These are phyloP conservation scores for Anisodus acutangulus DNA, from an alignment of 257 asterid species.

Conservation along the genomic window DNA sequence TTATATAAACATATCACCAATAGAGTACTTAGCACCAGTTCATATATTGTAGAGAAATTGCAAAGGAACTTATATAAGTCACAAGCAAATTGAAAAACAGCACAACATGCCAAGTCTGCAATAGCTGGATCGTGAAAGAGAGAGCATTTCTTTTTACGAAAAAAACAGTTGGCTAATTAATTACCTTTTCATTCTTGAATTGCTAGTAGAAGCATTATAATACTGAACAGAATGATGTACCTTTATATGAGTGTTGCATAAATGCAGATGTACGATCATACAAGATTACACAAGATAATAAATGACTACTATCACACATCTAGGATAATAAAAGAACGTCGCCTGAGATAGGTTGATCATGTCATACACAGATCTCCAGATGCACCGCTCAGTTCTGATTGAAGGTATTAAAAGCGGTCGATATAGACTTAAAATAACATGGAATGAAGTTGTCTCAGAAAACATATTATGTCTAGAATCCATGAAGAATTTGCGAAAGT, in stretches of 20 bases:
- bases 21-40: neutral
- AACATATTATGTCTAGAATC: neutral
- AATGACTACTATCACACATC: conserved; percentile 13
- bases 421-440: neutral
- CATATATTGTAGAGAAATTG: neutral
- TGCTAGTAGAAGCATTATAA: neutral
- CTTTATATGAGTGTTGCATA: neutral
- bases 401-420: neutral
- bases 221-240: neutral
- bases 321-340: neutral
- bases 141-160: neutral
- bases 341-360: neutral
- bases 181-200: neutral
- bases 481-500: neutral
- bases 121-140: neutral
- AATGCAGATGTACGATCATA: neutral
- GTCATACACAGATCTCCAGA: neutral
- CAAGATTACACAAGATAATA: neutral
- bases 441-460: neutral
- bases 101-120: neutral
- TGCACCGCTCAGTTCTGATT: neutral
- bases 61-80: neutral
- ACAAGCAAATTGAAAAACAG: neutral
- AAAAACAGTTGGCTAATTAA: neutral
- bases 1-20: neutral